Percentiles rank a stretch among this genome's conserved stretches.
These are phyloP conservation scores for Fusarium goolgardi DNA, from an alignment of 2,329 filamentous ascomycete genomes.

Conservation along the genomic window DNA sequence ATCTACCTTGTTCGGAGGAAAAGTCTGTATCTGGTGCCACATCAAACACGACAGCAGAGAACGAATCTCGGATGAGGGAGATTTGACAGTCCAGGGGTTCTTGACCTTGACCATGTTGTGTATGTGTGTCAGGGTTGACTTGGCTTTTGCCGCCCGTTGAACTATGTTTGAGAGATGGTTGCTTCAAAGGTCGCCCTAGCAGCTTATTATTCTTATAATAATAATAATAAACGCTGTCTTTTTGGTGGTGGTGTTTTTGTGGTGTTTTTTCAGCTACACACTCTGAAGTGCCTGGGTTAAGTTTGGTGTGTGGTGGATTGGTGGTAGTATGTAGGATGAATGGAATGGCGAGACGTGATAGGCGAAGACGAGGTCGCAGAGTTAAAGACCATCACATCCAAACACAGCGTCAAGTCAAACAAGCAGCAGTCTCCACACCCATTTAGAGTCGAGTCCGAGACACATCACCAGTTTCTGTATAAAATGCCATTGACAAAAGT, in stretches of 20 bases:
- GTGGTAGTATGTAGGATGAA: neutral
- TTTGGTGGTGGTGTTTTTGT: slow-evolving; percentile 15
- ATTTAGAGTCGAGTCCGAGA: slow-evolving; percentile 9
- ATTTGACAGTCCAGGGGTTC: slow-evolving; percentile 34
- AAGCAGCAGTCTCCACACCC: slow-evolving; percentile 13
- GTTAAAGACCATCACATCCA: slow-evolving; percentile 12
- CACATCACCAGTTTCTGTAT: slow-evolving; percentile 18
- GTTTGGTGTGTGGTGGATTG: neutral
- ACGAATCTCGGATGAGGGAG: slow-evolving; percentile 21
- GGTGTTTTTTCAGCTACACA: slow-evolving; percentile 32
- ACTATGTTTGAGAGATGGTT: slow-evolving; percentile 13
- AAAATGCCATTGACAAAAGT: slow-evolving; percentile 8
- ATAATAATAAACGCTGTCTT: neutral
- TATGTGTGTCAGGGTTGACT: slow-evolving; percentile 10
- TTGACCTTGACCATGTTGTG: slow-evolving; percentile 14
- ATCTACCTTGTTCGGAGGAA: slow-evolving; percentile 14
- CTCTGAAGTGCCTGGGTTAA: neutral
- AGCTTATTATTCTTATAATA: neutral
- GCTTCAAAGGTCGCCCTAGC: slow-evolving; percentile 16
- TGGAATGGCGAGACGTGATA: slow-evolving; percentile 5
- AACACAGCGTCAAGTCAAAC: slow-evolving; percentile 21
- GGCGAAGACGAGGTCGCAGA: slow-evolving; percentile 14
- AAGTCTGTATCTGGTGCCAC: slow-evolving; percentile 15
- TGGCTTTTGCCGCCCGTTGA: slow-evolving; percentile 24
- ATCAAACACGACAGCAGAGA: slow-evolving; percentile 25